Evolutionary conservation across 2,329 filamentous ascomycete genomes (phyloP), one percentile per base, ranked within the genome.

Genomic region (Fusarium devonianum): DNA sequence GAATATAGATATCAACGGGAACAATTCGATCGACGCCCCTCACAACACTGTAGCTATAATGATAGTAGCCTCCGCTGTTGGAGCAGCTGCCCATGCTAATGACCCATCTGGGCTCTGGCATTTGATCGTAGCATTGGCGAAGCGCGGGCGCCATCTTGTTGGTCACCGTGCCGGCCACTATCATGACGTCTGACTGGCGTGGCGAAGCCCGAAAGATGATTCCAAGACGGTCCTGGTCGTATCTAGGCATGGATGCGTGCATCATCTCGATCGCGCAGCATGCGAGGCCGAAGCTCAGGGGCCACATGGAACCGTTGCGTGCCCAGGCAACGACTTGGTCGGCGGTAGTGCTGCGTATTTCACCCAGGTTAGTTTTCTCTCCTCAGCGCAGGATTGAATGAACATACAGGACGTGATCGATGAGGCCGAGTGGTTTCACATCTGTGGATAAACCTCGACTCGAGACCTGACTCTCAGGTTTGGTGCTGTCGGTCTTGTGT

Each of bases 21-120:
- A 88, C 74, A 58, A 88, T 79, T 8, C 85, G 73, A 68, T 88
- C 86, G 51, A 84, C 85, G 0, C 85, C 85, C 26, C 86, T 73
- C 11, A 84, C 78, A 11, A 88, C 85, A 39, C 76, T 81, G 71
- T 89, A 89, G 65, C 82, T 86, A 71, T 89, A 89, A 68, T 89
- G 86, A 69, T 89, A 89, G 70, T 89, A 89, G 11, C 86, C 86
- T 47, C 86, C 86, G 16, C 86, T 85, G 65, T 89, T 89, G 18
- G 86, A 85, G 66, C 86, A 89, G 46, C 80, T 85, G 6, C 86
- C 86, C 85, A 88, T 88, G 61, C 82, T 86, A 58, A 88, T 82
- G 16, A 78, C 72, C 83, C 83, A 86, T 53, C 78, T 72, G 0
- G 84, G 84, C 17, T 87, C 84, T 0, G 84, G 83, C 84, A 87